Percentiles rank a stretch among this genome's conserved stretches.
Evolutionary conservation across 2,329 filamentous ascomycete species (phyloP).

Genomic region (Hysterium pulicare): DNA sequence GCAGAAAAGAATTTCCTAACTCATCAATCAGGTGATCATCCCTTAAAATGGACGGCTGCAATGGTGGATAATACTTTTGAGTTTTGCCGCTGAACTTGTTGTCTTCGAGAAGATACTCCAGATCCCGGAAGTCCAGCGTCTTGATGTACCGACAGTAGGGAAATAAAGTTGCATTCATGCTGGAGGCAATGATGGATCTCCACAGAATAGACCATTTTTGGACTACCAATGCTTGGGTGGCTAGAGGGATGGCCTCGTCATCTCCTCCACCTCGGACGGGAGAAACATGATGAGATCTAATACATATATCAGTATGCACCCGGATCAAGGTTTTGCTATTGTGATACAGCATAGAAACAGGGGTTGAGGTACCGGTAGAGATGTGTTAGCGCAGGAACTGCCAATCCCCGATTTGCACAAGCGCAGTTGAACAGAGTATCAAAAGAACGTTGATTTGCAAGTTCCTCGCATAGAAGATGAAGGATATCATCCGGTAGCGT

Average conservation of each 20-base stretch:
- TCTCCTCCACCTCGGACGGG: slow-evolving; percentile 46
- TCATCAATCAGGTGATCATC: slow-evolving; percentile 6
- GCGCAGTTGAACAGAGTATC: slow-evolving; percentile 59
- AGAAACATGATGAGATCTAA: slow-evolving; percentile 43
- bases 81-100: slow-evolving; percentile 58
- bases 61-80: slow-evolving; percentile 40
- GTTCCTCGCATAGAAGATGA: slow-evolving; percentile 58
- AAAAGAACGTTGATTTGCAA: slow-evolving; percentile 56
- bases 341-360: slow-evolving; percentile 3
- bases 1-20: slow-evolving; percentile 51
- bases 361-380: slow-evolving; percentile 56
- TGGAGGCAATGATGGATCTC: slow-evolving; percentile 66
- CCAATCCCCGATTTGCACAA: slow-evolving; percentile 54
- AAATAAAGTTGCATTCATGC: slow-evolving; percentile 59
- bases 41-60: slow-evolving; percentile 6
- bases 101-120: slow-evolving; percentile 58
- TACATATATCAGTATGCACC: neutral
- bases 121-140: slow-evolving; percentile 60
- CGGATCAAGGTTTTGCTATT: neutral
- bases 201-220: slow-evolving; percentile 63
- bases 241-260: slow-evolving; percentile 36
- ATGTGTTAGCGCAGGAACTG: slow-evolving; percentile 57
- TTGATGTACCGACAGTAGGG: slow-evolving; percentile 69
- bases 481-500: slow-evolving; percentile 57
- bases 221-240: slow-evolving; percentile 46